Evolutionary conservation across 2,329 filamentous ascomycete species (phyloP).

Genomic region (Penicillium sp.): DNA sequence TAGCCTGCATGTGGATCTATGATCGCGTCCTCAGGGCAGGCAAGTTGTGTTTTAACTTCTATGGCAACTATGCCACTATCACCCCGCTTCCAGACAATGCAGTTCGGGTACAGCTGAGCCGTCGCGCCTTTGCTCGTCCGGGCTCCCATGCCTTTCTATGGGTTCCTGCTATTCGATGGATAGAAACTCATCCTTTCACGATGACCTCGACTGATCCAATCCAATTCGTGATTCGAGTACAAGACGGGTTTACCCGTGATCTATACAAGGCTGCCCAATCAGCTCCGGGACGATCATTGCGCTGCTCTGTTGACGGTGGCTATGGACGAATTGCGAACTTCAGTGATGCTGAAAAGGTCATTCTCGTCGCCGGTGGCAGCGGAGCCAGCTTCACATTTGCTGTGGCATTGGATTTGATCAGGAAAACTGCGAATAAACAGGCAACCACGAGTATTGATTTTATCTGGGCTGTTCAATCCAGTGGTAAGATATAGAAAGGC

Average conservation of each 20-base stretch:
- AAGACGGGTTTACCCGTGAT: conserved; percentile 18
- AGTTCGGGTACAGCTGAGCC: conserved; percentile 51
- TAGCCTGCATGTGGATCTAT: conserved; percentile 48
- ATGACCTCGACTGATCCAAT: conserved; percentile 11
- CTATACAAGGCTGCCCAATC: conserved; percentile 1
- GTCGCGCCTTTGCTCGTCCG: conserved; percentile 42
- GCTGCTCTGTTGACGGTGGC: conserved; percentile 17
- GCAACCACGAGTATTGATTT: too few relatives aligned
- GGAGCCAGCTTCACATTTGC: conserved; percentile 4
- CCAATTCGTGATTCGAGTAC: conserved; percentile 14
- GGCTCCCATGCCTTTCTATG: conserved; percentile 63
- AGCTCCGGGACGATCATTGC: background rate
- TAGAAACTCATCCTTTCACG: conserved; percentile 51
- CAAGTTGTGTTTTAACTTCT: conserved; percentile 50
- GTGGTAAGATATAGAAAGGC: too few relatives aligned
- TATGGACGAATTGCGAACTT: conserved; percentile 19
- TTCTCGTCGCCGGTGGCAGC: conserved; percentile 16
- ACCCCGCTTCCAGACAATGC: conserved; percentile 52
- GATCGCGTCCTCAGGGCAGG: conserved; percentile 49
- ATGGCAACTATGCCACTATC: conserved; percentile 42
- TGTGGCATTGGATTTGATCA: too few relatives aligned
- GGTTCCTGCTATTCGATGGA: conserved; percentile 54
- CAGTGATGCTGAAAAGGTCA: conserved; percentile 11
- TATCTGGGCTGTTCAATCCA: too few relatives aligned
- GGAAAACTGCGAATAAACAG: too few relatives aligned